Evolutionary conservation across 2,329 filamentous ascomycete genomes (phyloP).

Genomic region (Aureobasidium subglaciale): DNA sequence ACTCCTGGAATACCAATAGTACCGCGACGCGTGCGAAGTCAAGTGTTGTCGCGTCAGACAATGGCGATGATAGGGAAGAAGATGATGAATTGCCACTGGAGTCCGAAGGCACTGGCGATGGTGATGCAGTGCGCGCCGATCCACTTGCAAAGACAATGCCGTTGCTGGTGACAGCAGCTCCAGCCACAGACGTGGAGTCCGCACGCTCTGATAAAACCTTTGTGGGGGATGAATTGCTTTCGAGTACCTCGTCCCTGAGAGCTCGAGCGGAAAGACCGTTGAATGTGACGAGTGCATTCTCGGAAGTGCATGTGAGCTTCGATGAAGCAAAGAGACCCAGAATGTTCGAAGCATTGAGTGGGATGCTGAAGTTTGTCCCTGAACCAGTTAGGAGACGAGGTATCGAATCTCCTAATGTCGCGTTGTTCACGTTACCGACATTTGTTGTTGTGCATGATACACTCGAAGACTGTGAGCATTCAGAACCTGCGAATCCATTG

Average conservation of each 20-base stretch:
- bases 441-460: conserved; percentile 50
- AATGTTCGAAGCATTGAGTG: conserved; percentile 62
- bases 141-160: conserved; percentile 27
- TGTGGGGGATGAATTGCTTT: conserved; percentile 2
- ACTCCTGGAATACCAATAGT: conserved; percentile 39
- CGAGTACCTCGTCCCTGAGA: conserved; percentile 14
- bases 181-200: conserved; percentile 8
- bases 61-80: conserved; percentile 20
- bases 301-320: conserved; percentile 70
- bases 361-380: conserved; percentile 63
- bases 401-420: conserved; percentile 73
- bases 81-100: conserved; percentile 17
- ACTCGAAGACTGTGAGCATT: conserved; percentile 46
- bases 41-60: conserved; percentile 24
- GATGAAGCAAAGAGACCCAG: conserved; percentile 68
- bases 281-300: conserved; percentile 86
- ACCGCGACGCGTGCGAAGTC: conserved; percentile 42
- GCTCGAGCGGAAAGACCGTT: conserved; percentile 41
- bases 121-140: not conserved
- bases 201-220: not conserved
- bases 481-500: conserved; percentile 70
- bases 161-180: conserved; percentile 26
- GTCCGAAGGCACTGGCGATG: not conserved
- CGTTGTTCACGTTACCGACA: conserved; percentile 48
- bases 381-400: conserved; percentile 64